These are phyloP conservation scores for Wallemia mellicola DNA, from an alignment of 1,284 basidiomycete species.

Conservation along the genomic window DNA sequence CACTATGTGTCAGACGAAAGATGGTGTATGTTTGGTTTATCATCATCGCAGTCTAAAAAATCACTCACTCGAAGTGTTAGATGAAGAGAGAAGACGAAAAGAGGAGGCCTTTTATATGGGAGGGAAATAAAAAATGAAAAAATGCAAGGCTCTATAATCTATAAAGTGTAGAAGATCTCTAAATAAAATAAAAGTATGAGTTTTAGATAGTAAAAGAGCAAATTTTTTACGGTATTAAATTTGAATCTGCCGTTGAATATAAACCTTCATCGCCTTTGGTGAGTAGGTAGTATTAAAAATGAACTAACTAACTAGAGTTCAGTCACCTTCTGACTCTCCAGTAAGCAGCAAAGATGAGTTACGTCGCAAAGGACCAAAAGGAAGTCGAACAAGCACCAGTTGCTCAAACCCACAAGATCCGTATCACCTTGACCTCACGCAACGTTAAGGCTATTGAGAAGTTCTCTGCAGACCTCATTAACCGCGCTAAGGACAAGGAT, in stretches of 20 bases:
- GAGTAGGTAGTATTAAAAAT: not conserved
- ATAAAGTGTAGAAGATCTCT: too few species aligned
- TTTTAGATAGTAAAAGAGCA: not conserved
- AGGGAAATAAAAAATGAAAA: not conserved
- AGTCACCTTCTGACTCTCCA: slow-evolving; percentile 18
- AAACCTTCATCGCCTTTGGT: not conserved
- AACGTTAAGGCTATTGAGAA: slow-evolving; percentile 98
- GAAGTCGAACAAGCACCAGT: slow-evolving; percentile 61
- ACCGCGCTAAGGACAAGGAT: slow-evolving; percentile 98
- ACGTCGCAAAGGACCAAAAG: slow-evolving; percentile 95
- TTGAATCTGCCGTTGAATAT: not conserved
- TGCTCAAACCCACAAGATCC: slow-evolving; percentile 95
- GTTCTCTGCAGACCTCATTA: slow-evolving; percentile 88
- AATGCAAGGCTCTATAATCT: too few species aligned
- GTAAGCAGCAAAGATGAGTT: slow-evolving; percentile 51
- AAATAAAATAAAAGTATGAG: too few species aligned
- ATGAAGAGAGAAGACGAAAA: not conserved
- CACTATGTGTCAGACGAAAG: not conserved
- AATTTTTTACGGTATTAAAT: not conserved
- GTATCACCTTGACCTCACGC: slow-evolving; percentile 92
- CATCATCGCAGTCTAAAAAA: not conserved
- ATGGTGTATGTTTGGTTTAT: not conserved
- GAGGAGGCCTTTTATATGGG: not conserved
- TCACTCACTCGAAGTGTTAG: not conserved
- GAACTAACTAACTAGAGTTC: not conserved